These are phyloP conservation scores for Phytophthora capsici DNA, from an alignment of 352 stramenopile genomes.

Conservation along the genomic window DNA sequence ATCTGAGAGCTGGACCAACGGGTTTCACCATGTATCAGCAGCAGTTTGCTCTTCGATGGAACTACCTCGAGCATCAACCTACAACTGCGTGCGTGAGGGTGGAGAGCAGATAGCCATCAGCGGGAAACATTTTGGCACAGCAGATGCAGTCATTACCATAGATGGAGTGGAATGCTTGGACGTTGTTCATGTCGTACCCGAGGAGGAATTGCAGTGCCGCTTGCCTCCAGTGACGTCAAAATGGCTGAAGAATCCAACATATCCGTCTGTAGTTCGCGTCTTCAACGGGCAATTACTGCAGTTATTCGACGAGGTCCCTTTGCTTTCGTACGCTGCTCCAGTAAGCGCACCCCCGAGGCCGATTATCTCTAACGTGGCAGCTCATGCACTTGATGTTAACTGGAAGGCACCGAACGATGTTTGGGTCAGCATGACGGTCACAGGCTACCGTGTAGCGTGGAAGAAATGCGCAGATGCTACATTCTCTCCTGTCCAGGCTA, in stretches of 20 bases:
- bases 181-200: slow-evolving; percentile 55
- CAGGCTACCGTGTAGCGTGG: slow-evolving; percentile 81
- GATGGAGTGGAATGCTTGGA: slow-evolving; percentile 74
- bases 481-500: slow-evolving; percentile 35
- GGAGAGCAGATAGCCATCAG: slow-evolving; percentile 64
- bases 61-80: slow-evolving; percentile 66
- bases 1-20: slow-evolving; percentile 48
- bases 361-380: slow-evolving; percentile 78
- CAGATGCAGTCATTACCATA: slow-evolving; percentile 75
- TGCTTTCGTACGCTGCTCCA: slow-evolving; percentile 72
- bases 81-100: slow-evolving; percentile 71
- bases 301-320: slow-evolving; percentile 60
- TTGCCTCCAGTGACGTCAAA: slow-evolving; percentile 53
- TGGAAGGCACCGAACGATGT: slow-evolving; percentile 70
- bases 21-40: slow-evolving; percentile 46
- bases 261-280: slow-evolving; percentile 68
- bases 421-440: slow-evolving; percentile 83
- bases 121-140: slow-evolving; percentile 77
- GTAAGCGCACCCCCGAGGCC: slow-evolving; percentile 43
- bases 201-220: slow-evolving; percentile 78
- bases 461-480: slow-evolving; percentile 41
- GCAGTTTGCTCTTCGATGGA: slow-evolving; percentile 52
- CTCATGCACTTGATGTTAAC: slow-evolving; percentile 79
- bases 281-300: slow-evolving; percentile 62
- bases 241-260: slow-evolving; percentile 41